phyloP scores from a whole-genome alignment of 345 rosid genomes.

The thale cress (Arabidopsis thaliana) region DNA sequence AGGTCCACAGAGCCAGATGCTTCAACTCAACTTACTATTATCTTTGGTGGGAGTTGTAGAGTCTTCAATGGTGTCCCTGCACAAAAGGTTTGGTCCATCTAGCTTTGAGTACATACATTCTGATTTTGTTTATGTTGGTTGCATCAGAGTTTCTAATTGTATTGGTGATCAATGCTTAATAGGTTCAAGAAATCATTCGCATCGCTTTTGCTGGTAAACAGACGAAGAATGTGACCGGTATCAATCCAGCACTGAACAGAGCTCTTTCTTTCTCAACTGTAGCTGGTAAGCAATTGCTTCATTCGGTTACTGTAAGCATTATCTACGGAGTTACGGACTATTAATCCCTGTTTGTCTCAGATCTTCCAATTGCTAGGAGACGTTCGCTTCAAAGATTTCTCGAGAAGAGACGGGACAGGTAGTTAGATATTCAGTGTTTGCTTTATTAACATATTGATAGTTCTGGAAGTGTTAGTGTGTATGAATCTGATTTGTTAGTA shows the following conservation, averaged over 20 bases:
- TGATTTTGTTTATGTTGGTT: neutral
- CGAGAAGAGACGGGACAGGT: constrained; percentile 59
- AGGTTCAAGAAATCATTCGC: too few relatives aligned
- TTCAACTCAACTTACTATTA: constrained; percentile 67
- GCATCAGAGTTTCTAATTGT: neutral
- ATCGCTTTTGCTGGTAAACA: too few relatives aligned
- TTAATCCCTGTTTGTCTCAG: constrained; percentile 43
- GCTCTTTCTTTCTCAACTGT: constrained; percentile 70
- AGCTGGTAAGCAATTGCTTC: constrained; percentile 55
- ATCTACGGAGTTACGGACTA: too few relatives aligned
- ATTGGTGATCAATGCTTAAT: too few relatives aligned
- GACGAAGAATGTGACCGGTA: constrained; percentile 22
- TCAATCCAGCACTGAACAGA: constrained; percentile 66
- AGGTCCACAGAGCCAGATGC: constrained; percentile 49
- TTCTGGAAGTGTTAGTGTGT: too few relatives aligned
- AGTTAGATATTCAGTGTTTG: too few relatives aligned
- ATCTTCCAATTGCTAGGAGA: constrained; percentile 80
- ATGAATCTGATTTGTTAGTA: too few relatives aligned
- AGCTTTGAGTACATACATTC: too few relatives aligned
- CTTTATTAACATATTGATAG: too few relatives aligned
- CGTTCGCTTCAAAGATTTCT: constrained; percentile 89
- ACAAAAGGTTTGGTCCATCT: constrained; percentile 59
- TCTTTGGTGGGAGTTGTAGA: constrained; percentile 69
- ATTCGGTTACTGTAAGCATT: too few relatives aligned
- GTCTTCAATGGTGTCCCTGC: constrained; percentile 68